Evolutionary conservation across 805 yeast species (phyloP).

Genomic region (Hemisphaericaspora nanyangensis): DNA sequence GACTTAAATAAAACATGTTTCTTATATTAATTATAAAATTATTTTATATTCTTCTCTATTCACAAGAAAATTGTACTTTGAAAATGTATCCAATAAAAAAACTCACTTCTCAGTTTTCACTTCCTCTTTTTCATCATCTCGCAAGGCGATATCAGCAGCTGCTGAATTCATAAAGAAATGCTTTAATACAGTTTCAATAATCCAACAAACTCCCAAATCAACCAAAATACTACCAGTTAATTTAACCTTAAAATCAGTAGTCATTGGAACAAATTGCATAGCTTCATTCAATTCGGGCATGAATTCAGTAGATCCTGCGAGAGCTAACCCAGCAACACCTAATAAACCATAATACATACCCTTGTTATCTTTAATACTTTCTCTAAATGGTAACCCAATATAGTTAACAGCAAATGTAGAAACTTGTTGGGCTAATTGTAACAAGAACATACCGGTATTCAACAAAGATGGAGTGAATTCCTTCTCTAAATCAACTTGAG

Average conservation of each 20-base stretch:
- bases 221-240: slow-evolving; percentile 68
- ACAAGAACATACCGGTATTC: slow-evolving; percentile 92
- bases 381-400: slow-evolving; percentile 95
- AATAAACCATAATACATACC: slow-evolving; percentile 96
- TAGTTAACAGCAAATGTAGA: slow-evolving; percentile 97
- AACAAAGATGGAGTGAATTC: slow-evolving; percentile 83
- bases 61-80: too few relatives aligned
- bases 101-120: neutral
- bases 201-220: slow-evolving; percentile 76
- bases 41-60: too few relatives aligned
- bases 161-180: slow-evolving; percentile 83
- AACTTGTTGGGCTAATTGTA: slow-evolving; percentile 94
- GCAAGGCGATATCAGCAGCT: slow-evolving; percentile 83
- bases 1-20: too few relatives aligned
- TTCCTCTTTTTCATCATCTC: slow-evolving; percentile 19
- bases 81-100: too few relatives aligned
- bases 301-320: slow-evolving; percentile 91
- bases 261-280: slow-evolving; percentile 89
- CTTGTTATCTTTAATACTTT: slow-evolving; percentile 81
- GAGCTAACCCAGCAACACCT: slow-evolving; percentile 85
- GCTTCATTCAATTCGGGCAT: slow-evolving; percentile 91
- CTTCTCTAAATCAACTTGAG: slow-evolving; percentile 84
- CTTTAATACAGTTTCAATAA: slow-evolving; percentile 77
- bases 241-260: slow-evolving; percentile 64
- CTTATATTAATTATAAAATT: too few relatives aligned